These are phyloP conservation scores for Incumbomyces lentus DNA, from an alignment of 2,329 filamentous ascomycete species.

Conservation along the genomic window DNA sequence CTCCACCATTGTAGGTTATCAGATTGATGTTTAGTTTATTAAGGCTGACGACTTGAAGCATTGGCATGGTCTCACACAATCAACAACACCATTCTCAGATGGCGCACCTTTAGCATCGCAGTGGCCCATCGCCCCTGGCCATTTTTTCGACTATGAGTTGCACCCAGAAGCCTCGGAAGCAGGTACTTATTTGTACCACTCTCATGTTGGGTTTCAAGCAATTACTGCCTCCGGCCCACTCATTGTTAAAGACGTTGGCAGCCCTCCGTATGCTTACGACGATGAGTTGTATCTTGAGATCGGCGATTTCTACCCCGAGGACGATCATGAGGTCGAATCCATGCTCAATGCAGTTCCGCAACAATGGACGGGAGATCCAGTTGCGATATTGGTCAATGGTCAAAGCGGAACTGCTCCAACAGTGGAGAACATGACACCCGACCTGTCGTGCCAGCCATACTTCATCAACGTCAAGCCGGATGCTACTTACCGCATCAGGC, in stretches of 20 bases:
- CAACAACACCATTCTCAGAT: constrained; percentile 53
- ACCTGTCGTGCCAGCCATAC: constrained; percentile 29
- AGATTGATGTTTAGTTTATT: background rate
- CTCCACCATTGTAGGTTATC: constrained; percentile 43
- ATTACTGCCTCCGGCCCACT: constrained; percentile 47
- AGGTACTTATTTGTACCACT: constrained; percentile 60
- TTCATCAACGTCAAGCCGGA: constrained; percentile 50
- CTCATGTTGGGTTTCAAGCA: constrained; percentile 54
- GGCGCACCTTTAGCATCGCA: constrained; percentile 51
- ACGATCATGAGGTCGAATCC: constrained; percentile 42
- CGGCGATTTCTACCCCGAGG: constrained; percentile 47
- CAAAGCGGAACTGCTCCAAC: constrained; percentile 36
- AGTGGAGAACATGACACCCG: constrained; percentile 20
- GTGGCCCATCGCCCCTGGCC: constrained; percentile 53
- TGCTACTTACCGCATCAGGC: constrained; percentile 52
- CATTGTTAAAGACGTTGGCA: constrained; percentile 43
- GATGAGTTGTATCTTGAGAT: constrained; percentile 49
- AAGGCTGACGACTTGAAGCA: constrained; percentile 37
- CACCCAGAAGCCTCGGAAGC: constrained; percentile 42
- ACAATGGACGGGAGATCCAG: constrained; percentile 49
- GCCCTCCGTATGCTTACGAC: constrained; percentile 50
- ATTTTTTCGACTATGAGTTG: constrained; percentile 60
- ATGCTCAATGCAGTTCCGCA: constrained; percentile 43
- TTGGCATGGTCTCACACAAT: constrained; percentile 56
- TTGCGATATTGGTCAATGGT: constrained; percentile 49